These are phyloP conservation scores for Penicillium freii DNA, from an alignment of 2,329 filamentous ascomycete genomes.

Conservation along the genomic window DNA sequence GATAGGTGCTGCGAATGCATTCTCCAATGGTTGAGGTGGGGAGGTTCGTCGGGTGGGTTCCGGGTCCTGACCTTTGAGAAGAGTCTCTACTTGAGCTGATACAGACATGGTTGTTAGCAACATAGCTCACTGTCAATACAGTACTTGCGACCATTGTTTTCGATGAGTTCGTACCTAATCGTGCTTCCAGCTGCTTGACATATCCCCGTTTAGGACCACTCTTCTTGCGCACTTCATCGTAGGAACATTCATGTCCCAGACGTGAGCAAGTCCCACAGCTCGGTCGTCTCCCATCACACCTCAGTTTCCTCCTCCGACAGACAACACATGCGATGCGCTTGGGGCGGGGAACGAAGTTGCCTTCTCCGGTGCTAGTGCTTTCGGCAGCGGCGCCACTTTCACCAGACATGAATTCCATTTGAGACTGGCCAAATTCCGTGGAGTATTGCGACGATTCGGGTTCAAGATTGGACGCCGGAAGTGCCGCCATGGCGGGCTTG, in stretches of 20 bases:
- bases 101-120: constrained; percentile 13
- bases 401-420: constrained; percentile 17
- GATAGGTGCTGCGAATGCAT: constrained; percentile 33
- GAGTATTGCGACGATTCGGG: constrained; percentile 27
- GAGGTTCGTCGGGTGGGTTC: constrained; percentile 31
- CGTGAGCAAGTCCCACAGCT: constrained; percentile 85
- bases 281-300: constrained; percentile 80
- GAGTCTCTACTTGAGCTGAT: constrained; percentile 85
- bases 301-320: constrained; percentile 86
- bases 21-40: constrained; percentile 26
- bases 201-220: constrained; percentile 93
- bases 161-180: constrained; percentile 67
- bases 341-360: constrained; percentile 68
- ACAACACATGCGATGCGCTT: constrained; percentile 95
- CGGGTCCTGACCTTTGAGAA: constrained; percentile 76
- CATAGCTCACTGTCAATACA: constrained; percentile 1
- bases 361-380: constrained; percentile 41
- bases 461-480: constrained; percentile 16
- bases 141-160: background rate
- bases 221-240: constrained; percentile 90
- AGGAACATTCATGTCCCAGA: constrained; percentile 82
- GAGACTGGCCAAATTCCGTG: constrained; percentile 21
- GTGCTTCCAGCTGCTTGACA: constrained; percentile 88
- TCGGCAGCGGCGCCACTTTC: constrained; percentile 30
- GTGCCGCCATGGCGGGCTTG: constrained; percentile 20